Conservation (phyloP, 345 rosid species). For the Citrus sinensis region DNA sequence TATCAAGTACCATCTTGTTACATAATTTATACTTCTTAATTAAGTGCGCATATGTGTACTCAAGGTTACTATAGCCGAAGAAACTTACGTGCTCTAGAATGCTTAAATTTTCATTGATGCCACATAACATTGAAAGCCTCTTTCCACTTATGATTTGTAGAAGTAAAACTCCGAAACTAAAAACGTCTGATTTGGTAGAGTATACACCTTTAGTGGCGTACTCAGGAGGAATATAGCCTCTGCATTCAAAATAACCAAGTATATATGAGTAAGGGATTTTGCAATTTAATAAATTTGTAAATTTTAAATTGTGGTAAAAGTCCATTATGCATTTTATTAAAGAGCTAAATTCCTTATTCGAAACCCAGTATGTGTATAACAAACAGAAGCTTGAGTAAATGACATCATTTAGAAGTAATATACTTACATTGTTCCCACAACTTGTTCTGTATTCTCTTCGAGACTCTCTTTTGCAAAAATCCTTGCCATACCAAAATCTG, state of each 20-base stretch:
- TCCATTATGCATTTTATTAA: too few relatives aligned
- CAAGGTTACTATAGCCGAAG: too few relatives aligned
- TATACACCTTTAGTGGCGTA: constrained; percentile 35
- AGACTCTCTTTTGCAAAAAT: constrained; percentile 26
- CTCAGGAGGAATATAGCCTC: constrained; percentile 47
- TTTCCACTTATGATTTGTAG: constrained; percentile 5
- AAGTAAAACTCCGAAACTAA: constrained; percentile 7
- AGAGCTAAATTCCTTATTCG: too few relatives aligned
- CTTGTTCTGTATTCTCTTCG: constrained; percentile 31
- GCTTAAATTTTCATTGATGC: neutral
- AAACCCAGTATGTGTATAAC: neutral
- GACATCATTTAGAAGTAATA: neutral
- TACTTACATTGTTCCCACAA: constrained; percentile 27
- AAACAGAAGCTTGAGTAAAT: neutral
- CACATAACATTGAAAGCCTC: neutral
- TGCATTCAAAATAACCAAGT: constrained; percentile 7
- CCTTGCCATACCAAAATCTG: constrained; percentile 42
- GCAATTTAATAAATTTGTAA: too few relatives aligned
- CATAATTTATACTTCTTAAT: too few relatives aligned
- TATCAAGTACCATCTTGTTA: neutral
- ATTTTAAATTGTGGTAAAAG: too few relatives aligned
- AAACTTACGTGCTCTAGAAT: constrained; percentile 25
- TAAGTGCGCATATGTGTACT: neutral
- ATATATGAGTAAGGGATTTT: too few relatives aligned
- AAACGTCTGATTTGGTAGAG: constrained; percentile 17